Evolutionary conservation across 2,329 filamentous ascomycete species (phyloP).

Genomic region (Fusarium miscanthi): DNA sequence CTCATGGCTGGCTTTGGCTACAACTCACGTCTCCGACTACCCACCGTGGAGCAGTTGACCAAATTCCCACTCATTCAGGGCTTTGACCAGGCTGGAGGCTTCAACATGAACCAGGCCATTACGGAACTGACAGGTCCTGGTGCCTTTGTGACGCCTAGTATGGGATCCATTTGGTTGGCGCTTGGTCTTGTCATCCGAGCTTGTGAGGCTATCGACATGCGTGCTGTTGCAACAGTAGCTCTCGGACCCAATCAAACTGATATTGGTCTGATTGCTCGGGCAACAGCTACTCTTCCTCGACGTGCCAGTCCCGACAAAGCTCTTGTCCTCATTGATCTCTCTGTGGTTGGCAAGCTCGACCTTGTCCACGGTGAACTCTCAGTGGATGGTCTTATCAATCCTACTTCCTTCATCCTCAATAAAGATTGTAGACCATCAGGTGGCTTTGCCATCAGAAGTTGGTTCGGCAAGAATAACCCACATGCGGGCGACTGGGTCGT

Average conservation of each 20-base stretch:
- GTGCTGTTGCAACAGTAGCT: background rate
- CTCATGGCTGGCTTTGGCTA: background rate
- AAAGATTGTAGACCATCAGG: rapidly evolving
- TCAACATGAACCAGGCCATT: background rate
- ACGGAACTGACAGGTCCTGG: rapidly evolving
- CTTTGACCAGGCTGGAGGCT: rapidly evolving
- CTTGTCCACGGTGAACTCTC: background rate
- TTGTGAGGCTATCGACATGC: background rate
- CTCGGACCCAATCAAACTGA: rapidly evolving
- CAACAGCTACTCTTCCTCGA: background rate
- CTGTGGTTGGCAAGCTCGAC: background rate
- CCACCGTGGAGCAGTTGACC: background rate
- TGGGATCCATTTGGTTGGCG: background rate
- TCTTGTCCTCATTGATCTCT: background rate
- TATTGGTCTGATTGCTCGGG: background rate
- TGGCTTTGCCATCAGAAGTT: rapidly evolving
- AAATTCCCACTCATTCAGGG: background rate
- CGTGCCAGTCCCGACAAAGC: background rate
- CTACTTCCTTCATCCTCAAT: background rate
- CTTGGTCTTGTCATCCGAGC: background rate
- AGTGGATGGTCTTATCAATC: background rate
- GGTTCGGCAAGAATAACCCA: background rate
- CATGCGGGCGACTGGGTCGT: background rate
- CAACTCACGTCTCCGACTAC: background rate
- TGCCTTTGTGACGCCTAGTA: background rate